phyloP scores from a whole-genome alignment of 140 eudicot genomes.

The Stevia rebaudiana region DNA sequence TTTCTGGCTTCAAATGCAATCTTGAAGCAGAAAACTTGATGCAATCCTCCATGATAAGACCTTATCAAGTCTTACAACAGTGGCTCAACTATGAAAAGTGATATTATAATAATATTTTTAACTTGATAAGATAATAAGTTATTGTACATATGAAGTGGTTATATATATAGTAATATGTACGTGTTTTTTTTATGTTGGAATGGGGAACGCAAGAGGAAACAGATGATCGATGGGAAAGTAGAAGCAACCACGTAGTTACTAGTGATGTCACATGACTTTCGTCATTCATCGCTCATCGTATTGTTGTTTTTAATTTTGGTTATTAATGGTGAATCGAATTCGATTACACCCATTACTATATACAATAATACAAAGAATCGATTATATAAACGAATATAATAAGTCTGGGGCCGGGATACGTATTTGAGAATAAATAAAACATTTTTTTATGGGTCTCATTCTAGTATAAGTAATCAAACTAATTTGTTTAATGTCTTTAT shows the following conservation, averaged over 20 bases:
- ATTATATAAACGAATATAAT: too few relatives aligned
- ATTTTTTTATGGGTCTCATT: too few relatives aligned
- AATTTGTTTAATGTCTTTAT: too few relatives aligned
- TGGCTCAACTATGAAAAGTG: not conserved
- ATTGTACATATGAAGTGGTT: not conserved
- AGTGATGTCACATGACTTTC: constrained; percentile 19
- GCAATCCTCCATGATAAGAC: constrained; percentile 15
- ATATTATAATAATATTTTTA: not conserved
- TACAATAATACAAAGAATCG: too few relatives aligned
- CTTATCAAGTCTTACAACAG: not conserved
- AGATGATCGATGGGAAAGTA: not conserved
- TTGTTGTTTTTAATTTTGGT: too few relatives aligned
- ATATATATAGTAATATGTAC: not conserved
- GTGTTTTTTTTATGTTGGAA: constrained; percentile 5
- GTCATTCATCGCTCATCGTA: constrained; percentile 1
- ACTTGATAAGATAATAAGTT: not conserved
- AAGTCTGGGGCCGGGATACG: too few relatives aligned
- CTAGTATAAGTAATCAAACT: too few relatives aligned
- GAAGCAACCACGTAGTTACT: constrained; percentile 15
- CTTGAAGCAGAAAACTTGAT: constrained; percentile 7
- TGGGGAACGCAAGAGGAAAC: constrained; percentile 18
- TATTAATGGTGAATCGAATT: too few relatives aligned
- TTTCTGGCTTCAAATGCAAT: constrained; percentile 26
- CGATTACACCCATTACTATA: too few relatives aligned
- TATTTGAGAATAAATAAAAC: too few relatives aligned